Evolutionary conservation across 176 grass and related monocot species (phyloP).

Genomic region (Carex scoparia): DNA sequence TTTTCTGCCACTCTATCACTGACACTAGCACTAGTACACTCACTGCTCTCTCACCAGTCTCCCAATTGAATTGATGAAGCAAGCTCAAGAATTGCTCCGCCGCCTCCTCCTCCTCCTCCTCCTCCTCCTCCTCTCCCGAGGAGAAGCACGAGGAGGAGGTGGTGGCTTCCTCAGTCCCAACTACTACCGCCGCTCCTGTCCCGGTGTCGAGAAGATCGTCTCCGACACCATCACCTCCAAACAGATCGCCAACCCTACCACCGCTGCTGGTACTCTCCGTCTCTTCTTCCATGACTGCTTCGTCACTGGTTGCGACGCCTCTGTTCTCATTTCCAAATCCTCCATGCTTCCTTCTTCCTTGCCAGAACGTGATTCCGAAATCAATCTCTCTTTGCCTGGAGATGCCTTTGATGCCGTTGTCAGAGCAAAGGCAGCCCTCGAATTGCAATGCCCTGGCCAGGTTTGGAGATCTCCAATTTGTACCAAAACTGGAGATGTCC

Average conservation of each 20-base stretch:
- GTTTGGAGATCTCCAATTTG: not conserved
- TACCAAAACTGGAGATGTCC: too few species aligned
- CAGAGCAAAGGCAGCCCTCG: constrained; percentile 68
- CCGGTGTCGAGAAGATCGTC: constrained; percentile 56
- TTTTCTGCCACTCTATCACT: too few species aligned
- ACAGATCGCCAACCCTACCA: constrained; percentile 71
- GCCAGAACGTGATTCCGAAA: constrained; percentile 65
- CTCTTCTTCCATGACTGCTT: constrained; percentile 99
- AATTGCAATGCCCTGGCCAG: constrained; percentile 48
- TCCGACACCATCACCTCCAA: constrained; percentile 49
- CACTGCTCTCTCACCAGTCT: too few species aligned
- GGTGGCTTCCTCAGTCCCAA: constrained; percentile 31
- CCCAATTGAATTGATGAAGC: too few species aligned
- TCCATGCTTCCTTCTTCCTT: not conserved
- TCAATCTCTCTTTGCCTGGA: constrained; percentile 81
- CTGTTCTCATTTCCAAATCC: constrained; percentile 54
- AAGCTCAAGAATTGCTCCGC: not conserved
- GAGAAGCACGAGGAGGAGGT: too few species aligned
- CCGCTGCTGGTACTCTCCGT: constrained; percentile 67
- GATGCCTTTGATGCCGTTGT: constrained; percentile 75
- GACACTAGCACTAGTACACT: too few species aligned
- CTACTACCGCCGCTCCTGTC: constrained; percentile 76
- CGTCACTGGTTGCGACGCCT: constrained; percentile 60
- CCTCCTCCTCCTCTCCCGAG: not conserved
- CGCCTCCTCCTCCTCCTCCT: constrained; percentile 17